Evolutionary conservation across 352 stramenopile genomes (phyloP).

Genomic region (Plasmopara viticola): DNA sequence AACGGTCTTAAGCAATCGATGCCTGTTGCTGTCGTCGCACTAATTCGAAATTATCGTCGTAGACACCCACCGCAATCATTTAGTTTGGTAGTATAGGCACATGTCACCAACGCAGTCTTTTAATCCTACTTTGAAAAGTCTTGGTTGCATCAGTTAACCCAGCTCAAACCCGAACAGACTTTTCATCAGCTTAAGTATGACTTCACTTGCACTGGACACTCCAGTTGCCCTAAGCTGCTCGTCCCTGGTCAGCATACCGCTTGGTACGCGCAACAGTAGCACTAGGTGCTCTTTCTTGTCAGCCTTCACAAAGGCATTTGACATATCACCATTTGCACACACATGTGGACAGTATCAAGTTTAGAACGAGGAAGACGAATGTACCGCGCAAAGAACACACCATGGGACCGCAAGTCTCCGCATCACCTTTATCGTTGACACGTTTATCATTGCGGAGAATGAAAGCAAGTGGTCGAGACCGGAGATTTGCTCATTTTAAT

Average conservation of each 20-base stretch:
- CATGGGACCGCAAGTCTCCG: not conserved
- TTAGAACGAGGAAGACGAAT: no score
- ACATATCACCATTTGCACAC: not conserved
- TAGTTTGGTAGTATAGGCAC: not conserved
- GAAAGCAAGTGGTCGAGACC: not conserved
- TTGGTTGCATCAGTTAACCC: not conserved
- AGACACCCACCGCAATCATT: not conserved
- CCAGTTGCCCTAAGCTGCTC: not conserved
- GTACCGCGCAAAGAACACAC: no score
- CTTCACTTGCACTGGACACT: not conserved
- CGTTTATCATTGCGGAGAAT: not conserved
- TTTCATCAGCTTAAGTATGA: not conserved
- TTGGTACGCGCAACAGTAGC: not conserved
- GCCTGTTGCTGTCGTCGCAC: not conserved
- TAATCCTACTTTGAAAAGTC: not conserved
- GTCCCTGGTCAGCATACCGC: not conserved
- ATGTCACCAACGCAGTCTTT: not conserved
- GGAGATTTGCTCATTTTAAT: not conserved
- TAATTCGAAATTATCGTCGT: not conserved
- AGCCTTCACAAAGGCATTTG: not conserved
- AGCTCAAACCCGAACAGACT: not conserved
- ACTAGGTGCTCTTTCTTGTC: not conserved
- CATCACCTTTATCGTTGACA: not conserved
- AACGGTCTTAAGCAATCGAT: not conserved
- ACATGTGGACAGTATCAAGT: no score